Evolutionary conservation across 2,329 filamentous ascomycete genomes (phyloP).

Genomic region (Apiospora pterosperma): DNA sequence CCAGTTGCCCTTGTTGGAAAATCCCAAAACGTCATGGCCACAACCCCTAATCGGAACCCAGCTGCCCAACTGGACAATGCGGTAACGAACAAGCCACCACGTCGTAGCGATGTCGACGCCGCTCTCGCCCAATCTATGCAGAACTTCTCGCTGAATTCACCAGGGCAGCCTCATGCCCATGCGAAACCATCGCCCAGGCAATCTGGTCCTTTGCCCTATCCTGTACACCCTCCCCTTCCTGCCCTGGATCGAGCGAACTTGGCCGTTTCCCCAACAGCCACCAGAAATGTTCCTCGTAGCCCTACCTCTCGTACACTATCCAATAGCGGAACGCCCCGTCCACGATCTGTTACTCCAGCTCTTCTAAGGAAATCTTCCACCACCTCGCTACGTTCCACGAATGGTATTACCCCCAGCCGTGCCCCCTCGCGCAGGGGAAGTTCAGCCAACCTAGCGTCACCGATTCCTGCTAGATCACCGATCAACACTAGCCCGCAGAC

Average conservation of each 20-base stretch:
- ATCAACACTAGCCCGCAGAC: conserved; percentile 4
- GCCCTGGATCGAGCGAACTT: background rate
- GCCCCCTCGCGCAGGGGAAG: conserved; percentile 47
- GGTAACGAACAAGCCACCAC: background rate
- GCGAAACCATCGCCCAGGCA: background rate
- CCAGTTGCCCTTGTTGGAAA: background rate
- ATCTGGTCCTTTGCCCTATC: background rate
- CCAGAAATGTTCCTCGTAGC: conserved; percentile 37
- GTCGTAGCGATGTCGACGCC: conserved; percentile 3
- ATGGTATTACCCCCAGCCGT: conserved; percentile 33
- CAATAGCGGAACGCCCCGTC: conserved; percentile 30
- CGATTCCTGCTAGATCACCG: conserved; percentile 25
- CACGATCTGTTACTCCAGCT: conserved; percentile 46
- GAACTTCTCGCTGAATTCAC: conserved; percentile 1
- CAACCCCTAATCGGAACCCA: background rate
- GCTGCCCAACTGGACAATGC: background rate
- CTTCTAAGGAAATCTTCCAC: conserved; percentile 55
- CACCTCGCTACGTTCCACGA: conserved; percentile 52
- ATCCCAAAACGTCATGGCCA: background rate
- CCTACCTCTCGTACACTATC: conserved; percentile 33
- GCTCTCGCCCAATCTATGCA: conserved; percentile 1
- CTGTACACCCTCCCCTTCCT: background rate
- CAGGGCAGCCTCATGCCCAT: background rate
- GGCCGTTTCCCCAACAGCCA: conserved; percentile 23
- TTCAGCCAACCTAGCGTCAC: conserved; percentile 41